Evolutionary conservation across 1,284 basidiomycete species (phyloP), one percentile per base, ranked within the genome.

Genomic region (Coniophora puteana): DNA sequence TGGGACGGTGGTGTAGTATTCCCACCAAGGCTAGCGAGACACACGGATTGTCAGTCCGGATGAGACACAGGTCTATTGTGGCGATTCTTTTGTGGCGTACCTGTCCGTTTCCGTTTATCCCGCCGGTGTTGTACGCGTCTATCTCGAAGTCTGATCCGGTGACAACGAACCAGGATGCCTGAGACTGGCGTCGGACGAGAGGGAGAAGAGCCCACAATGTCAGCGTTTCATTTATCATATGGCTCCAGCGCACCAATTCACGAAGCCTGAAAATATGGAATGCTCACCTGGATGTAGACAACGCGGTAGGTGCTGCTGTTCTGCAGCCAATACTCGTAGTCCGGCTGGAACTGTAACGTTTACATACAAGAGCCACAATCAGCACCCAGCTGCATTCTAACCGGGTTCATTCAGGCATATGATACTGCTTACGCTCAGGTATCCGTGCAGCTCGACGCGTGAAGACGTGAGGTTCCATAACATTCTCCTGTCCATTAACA

Each of bases 101-200:
- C 58, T 75, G 72, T 17, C 80, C 80, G 50, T 82, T 81, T n/a
- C 80, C 82, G 51, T 76, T 66, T 44, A 83, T 79, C 80, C 80
- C 80, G 18, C 80, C 81, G 2, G 62, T 69, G 50, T 70, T 68
- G 57, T 80, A 74, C 5, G 71, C 80, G 51, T 82, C 73, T 46
- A 83, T 67, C 13, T 68, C 64, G 50, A 82, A 83, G 61, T 82
- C 67, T 23, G 62, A 55, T 2, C 80, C 80, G 1, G 74, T 75
- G 31, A 83, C 62, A 41, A 83, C 74, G 51, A 82, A 83, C 71
- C 78, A 82, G 12, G 81, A 78, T 4, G 78, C 74, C 62, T 83
- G 81, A 49, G 67, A 72, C 58, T 80, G 77, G 8, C n/a, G 18
- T n/a, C n/a, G n/a, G n/a, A n/a, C n/a, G n/a, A n/a, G n/a, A n/a